phyloP scores from a whole-genome alignment of 2,329 filamentous ascomycete species.

The Juglanconis oblonga region DNA sequence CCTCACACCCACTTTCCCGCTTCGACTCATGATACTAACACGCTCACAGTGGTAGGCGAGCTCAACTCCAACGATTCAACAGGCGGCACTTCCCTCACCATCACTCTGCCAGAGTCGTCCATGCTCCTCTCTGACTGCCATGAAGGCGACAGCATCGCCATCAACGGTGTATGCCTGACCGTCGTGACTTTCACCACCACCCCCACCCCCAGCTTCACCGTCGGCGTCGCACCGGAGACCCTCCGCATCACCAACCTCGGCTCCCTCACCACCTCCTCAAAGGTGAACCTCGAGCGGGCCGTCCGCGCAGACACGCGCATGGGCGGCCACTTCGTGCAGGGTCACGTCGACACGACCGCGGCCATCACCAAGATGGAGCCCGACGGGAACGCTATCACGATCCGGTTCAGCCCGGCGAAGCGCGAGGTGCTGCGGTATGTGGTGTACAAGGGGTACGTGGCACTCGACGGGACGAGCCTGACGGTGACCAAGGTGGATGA shows the following conservation, averaged over 20 bases:
- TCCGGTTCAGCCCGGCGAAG: constrained; percentile 74
- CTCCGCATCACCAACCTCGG: constrained; percentile 95
- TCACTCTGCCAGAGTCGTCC: constrained; percentile 64
- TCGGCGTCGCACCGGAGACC: constrained; percentile 93
- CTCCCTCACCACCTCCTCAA: constrained; percentile 58
- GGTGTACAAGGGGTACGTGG: constrained; percentile 94
- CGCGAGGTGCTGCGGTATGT: constrained; percentile 75
- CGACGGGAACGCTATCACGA: constrained; percentile 87
- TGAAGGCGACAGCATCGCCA: constrained; percentile 87
- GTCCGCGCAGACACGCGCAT: constrained; percentile 90
- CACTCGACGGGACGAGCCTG: constrained; percentile 90
- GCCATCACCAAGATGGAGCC: constrained; percentile 67
- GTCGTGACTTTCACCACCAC: constrained; percentile 58
- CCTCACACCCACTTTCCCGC: constrained; percentile 16
- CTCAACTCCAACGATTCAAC: constrained; percentile 78
- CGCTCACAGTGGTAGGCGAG: constrained; percentile 68
- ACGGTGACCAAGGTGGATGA: constrained; percentile 88
- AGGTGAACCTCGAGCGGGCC: constrained; percentile 90
- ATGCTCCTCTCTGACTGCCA: constrained; percentile 80
- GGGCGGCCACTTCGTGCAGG: constrained; percentile 98
- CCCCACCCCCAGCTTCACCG: constrained; percentile 64
- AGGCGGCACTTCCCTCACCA: constrained; percentile 86
- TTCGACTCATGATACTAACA: constrained; percentile 20
- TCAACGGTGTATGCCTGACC: constrained; percentile 96
- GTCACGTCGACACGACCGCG: constrained; percentile 90